These are phyloP conservation scores for Sphenostylis stenocarpa DNA, from an alignment of 306 rosid species.

Conservation along the genomic window DNA sequence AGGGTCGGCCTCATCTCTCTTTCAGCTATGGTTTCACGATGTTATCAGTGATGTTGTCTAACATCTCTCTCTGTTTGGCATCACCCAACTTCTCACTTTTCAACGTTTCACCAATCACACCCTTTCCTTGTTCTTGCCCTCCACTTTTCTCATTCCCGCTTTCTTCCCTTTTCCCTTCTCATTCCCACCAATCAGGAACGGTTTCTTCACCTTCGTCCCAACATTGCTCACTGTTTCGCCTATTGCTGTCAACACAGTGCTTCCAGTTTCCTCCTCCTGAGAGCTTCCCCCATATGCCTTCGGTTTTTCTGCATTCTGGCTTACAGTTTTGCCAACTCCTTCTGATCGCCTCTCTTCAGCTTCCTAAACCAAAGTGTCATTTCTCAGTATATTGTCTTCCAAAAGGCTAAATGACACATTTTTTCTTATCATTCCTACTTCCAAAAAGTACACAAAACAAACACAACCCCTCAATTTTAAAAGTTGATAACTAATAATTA, in stretches of 20 bases:
- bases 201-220: constrained; percentile 32
- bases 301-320: constrained; percentile 7
- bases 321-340: constrained; percentile 35
- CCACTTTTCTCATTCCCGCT: background rate
- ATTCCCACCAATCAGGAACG: constrained; percentile 12
- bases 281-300: background rate
- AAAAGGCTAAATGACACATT: background rate
- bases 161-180: background rate
- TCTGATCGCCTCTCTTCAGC: constrained; percentile 21
- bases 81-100: background rate
- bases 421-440: background rate
- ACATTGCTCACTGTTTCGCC: constrained; percentile 19
- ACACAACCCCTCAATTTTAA: background rate
- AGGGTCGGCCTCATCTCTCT: background rate
- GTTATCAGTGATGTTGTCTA: background rate
- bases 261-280: constrained; percentile 20
- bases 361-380: constrained; percentile 27
- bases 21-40: no score
- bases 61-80: background rate
- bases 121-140: constrained; percentile 1
- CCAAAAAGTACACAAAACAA: no score
- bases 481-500: background rate
- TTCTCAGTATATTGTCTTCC: constrained; percentile 12
- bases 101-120: constrained; percentile 20
- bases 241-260: constrained; percentile 28